Evolutionary conservation across 805 yeast genomes (phyloP).

Genomic region (Candida sanyiensis): DNA sequence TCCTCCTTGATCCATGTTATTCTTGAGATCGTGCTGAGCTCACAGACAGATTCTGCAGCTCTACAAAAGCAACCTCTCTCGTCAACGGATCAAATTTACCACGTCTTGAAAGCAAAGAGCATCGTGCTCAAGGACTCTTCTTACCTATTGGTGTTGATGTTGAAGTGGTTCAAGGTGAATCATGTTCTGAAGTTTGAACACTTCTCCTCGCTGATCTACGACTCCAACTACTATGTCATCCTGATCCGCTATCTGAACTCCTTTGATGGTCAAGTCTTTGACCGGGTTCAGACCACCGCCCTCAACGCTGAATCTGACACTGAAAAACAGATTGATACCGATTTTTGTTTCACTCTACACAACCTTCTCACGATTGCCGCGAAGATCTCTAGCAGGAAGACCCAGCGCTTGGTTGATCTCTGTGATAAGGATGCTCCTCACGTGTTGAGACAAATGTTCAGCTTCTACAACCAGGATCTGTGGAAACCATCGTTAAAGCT

Average conservation of each 20-base stretch:
- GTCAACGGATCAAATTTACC: constrained; percentile 33
- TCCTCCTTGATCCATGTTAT: constrained; percentile 61
- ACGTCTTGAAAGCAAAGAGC: constrained; percentile 56
- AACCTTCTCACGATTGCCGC: constrained; percentile 53
- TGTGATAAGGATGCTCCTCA: constrained; percentile 62
- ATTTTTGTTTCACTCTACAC: constrained; percentile 42
- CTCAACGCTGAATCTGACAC: not conserved
- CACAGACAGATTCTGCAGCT: constrained; percentile 10
- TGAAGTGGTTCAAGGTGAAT: constrained; percentile 73
- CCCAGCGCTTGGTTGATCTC: constrained; percentile 65
- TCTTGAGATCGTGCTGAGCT: constrained; percentile 50
- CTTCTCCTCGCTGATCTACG: constrained; percentile 65
- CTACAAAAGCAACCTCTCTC: not conserved
- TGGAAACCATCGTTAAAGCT: constrained; percentile 68
- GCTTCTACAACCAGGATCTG: constrained; percentile 55
- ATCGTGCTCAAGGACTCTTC: constrained; percentile 53
- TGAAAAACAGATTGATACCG: constrained; percentile 26
- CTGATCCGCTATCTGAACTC: constrained; percentile 17
- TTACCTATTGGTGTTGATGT: constrained; percentile 44
- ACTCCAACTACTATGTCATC: constrained; percentile 47
- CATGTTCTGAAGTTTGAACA: constrained; percentile 80
- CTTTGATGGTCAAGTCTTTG: constrained; percentile 22
- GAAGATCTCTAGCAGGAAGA: constrained; percentile 55
- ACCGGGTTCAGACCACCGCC: constrained; percentile 27
- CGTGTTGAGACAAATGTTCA: constrained; percentile 48